A percentile compares a stretch with the other conserved stretches of the same genome.
These are phyloP conservation scores for Telfairia occidentalis DNA, from an alignment of 331 rosid genomes.

Conservation along the genomic window DNA sequence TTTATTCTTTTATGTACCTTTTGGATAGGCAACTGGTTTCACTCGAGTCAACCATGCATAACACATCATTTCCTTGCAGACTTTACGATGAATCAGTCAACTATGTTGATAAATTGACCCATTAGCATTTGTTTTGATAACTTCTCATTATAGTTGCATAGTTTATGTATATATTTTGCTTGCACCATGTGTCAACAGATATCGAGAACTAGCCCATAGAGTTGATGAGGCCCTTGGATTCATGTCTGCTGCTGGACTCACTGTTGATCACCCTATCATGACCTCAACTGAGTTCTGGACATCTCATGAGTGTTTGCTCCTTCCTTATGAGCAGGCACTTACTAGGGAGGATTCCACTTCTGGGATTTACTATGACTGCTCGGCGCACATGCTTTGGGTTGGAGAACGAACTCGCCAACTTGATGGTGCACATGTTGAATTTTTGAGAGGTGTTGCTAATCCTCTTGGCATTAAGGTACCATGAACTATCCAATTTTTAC, in stretches of 20 bases:
- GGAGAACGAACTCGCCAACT: slow-evolving; percentile 86
- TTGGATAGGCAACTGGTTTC: background rate
- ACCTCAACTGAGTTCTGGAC: slow-evolving; percentile 72
- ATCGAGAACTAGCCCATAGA: slow-evolving; percentile 68
- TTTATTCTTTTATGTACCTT: background rate
- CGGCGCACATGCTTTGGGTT: slow-evolving; percentile 90
- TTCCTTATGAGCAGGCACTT: slow-evolving; percentile 72
- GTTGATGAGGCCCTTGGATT: slow-evolving; percentile 85
- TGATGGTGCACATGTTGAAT: slow-evolving; percentile 82
- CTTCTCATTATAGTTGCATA: background rate
- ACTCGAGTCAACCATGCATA: background rate
- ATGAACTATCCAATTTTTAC: background rate
- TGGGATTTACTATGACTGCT: slow-evolving; percentile 63
- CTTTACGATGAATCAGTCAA: background rate
- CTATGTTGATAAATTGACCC: background rate
- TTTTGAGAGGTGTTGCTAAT: slow-evolving; percentile 75
- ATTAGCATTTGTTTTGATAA: background rate
- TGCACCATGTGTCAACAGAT: slow-evolving; percentile 27
- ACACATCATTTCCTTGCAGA: background rate
- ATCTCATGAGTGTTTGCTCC: slow-evolving; percentile 74
- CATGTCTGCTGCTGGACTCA: slow-evolving; percentile 60
- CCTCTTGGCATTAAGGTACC: slow-evolving; percentile 77
- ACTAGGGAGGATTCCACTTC: slow-evolving; percentile 75
- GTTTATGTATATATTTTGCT: background rate
- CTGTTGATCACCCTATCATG: slow-evolving; percentile 64